Evolutionary conservation across 805 yeast genomes (phyloP), one percentile per base, ranked within the genome.

Genomic region (Sugiyamaella boreocaroliniensis): DNA sequence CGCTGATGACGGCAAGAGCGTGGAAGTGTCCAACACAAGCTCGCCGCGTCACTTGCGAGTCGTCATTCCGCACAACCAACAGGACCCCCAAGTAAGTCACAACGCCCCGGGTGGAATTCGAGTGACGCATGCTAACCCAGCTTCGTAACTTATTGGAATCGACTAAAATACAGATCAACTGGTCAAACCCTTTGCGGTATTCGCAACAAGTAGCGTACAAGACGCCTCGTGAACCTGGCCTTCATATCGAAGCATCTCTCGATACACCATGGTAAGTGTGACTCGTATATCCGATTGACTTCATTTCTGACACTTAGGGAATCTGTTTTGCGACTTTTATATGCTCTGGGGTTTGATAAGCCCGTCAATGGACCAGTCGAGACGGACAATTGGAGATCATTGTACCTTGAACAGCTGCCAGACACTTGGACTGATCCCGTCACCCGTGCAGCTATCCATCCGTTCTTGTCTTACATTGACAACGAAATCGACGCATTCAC

Each of bases 181-280:
- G 59, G 58, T 43, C 58, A n/a, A 47, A 20, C 3, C 48, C 45
- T 18, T 32, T 4, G 10, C 50, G 47, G n/a, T 55, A 26, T 29
- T 19, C 64, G 45, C 58, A 56, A 11, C 49, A 54, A 4, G 50
- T 58, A 4, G 67, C 66, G 2, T 61, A 61, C 49, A 60, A 61
- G n/a, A 49, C 57, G 4, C 59, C 59, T 1, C 43, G 49, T 12
- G 67, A 69, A 50, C 48, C 53, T 16, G 65, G 67, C 4, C 43
- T 60, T 29, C 63, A 61, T 41, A 50, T 64, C 43, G 64, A 66
- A 55, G 56, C 65, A 40, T 58, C 57, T 29, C 56, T 63, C 29
- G 69, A 66, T 29, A 53, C 55, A 2, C 56, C 59, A 8, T 48
- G 53, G 57, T 6, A 19, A 2, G 55, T 47, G 20, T 20, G 52